phyloP scores from a whole-genome alignment of 1,139 yeast genomes.

The Blastobotrys buckinghamii region DNA sequence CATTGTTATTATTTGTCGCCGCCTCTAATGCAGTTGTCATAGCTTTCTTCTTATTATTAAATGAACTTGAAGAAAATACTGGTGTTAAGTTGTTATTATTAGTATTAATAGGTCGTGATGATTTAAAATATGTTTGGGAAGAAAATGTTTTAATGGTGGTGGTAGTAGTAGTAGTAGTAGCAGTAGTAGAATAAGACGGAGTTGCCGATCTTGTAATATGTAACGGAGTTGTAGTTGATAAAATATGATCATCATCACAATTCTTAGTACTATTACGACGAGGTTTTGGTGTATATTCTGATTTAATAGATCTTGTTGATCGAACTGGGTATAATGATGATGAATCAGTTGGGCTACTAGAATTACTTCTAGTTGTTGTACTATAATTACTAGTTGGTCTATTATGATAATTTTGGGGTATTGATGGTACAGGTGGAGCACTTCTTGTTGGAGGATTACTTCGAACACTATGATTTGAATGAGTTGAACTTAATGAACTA shows the following conservation, averaged over 20 bases:
- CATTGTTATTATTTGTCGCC: slow-evolving; percentile 8
- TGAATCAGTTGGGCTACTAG: not conserved
- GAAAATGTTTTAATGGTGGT: not conserved
- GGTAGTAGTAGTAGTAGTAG: not conserved
- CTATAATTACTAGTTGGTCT: not conserved
- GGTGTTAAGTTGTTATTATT: not conserved
- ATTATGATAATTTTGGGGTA: not conserved
- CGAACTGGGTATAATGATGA: too few relatives aligned
- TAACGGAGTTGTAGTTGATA: too few relatives aligned
- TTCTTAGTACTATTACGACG: too few relatives aligned
- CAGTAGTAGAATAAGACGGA: not conserved
- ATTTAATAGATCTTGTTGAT: too few relatives aligned
- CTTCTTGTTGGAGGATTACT: too few relatives aligned
- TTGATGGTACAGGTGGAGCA: too few relatives aligned
- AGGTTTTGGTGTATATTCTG: too few relatives aligned
- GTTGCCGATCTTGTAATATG: too few relatives aligned
- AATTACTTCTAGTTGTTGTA: not conserved
- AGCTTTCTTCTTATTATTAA: not conserved
- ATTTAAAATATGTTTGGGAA: not conserved
- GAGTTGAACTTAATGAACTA: not conserved
- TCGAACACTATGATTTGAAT: not conserved
- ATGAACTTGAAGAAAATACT: too few relatives aligned
- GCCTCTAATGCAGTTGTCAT: not conserved
- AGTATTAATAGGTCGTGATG: not conserved
- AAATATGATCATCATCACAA: too few relatives aligned